Evolutionary conservation across 805 yeast species (phyloP), one percentile per base, ranked within the genome.

Genomic region (Dipodascopsis tothii): DNA sequence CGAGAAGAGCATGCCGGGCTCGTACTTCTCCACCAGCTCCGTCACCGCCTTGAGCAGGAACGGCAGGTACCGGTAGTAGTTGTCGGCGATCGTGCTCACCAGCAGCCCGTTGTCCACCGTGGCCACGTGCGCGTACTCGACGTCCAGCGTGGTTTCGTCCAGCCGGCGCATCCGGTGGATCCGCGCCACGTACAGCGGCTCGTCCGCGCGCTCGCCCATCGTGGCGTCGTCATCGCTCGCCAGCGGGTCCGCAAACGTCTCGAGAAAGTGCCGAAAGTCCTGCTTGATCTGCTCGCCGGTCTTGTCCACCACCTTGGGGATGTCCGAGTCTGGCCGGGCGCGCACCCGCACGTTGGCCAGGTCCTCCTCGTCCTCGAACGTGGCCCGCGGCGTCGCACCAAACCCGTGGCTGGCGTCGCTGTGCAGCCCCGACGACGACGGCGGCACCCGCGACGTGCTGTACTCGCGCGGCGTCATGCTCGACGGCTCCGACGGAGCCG

Each of bases 211-310:
- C 17, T 22, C 38, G 11, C 30, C 30, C 30, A 25, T 25, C 9
- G 9, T 14, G 4, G 38, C 51, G 9, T 66, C 61, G 37, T 68
- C 70, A 9, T 58, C 60, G 19, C 60, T 66, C 16, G 60, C 60
- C 18, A 67, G 61, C 5, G 64, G 67, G 36, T 74, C 75, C 23
- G 67, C 66, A 58, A 70, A 90, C 25, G 76, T 82, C 58, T 79
- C 83, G 44, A 90, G 65, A 58, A 90, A 90, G 52, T 73, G 77
- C 61, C 88, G 95, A 62, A 92, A 90, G 14, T 88, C 79, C 62
- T 86, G 95, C 35, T 90, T 76, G 16, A 92, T 96, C 55, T 85
- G 85, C 60, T 88, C 96, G 46, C 95, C 96, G 2, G 96, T 86
- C 37, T 78, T 77, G 67, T 92, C 98, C 21, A 77, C 77, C 21